Evolutionary conservation across 2,329 filamentous ascomycete genomes (phyloP), one percentile per base, ranked within the genome.

Genomic region (Beauveria caledonica): DNA sequence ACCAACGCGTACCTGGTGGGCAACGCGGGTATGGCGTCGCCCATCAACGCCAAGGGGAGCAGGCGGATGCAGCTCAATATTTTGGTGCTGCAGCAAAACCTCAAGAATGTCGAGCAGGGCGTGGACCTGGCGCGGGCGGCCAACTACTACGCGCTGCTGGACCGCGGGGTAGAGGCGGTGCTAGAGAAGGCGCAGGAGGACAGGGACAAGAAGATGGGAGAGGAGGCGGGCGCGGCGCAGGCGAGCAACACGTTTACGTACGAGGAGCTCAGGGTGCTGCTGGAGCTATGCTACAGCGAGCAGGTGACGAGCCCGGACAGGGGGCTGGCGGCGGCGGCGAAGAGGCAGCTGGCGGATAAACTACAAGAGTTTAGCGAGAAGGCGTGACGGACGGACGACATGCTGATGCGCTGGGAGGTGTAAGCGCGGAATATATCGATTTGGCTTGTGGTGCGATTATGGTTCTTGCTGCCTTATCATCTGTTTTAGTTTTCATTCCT

Each of bases 1-100:
- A 88, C 94, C 66, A 92, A 95, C 71, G 79, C 80, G 9, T 89
- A 88, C 69, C 85, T 97, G 3, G 85, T 97, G 42, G 78, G 85
- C 62, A 89, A 89, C 64, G 85, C 86, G 1, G 77, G 80, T 19
- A 82, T 84, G 69, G 88, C 93, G 49, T 85, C 86, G 54, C 86
- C 88, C 8, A 93, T 99, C 86, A 97, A 99, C 72, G 77, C 76
- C 42, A 84, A 88, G 67, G 94, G 94, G 46, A 90, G 87, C 62
- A 85, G 86, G n/a, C 84, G 92, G 42, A 92, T 99, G 84, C 88
- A 92, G 71, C 84, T 97, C 68, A 96, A 99, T 71, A 91, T 97
- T 53, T 81, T 97, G 25, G 94, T 99, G 45, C 78, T 99, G 56
- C 93, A 97, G 74, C 94, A 99, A 71, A 97, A 96, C 68, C 84